Evolutionary conservation across 2,329 filamentous ascomycete genomes (phyloP), one percentile per base, ranked within the genome.

Genomic region (Cytospora chrysosperma): DNA sequence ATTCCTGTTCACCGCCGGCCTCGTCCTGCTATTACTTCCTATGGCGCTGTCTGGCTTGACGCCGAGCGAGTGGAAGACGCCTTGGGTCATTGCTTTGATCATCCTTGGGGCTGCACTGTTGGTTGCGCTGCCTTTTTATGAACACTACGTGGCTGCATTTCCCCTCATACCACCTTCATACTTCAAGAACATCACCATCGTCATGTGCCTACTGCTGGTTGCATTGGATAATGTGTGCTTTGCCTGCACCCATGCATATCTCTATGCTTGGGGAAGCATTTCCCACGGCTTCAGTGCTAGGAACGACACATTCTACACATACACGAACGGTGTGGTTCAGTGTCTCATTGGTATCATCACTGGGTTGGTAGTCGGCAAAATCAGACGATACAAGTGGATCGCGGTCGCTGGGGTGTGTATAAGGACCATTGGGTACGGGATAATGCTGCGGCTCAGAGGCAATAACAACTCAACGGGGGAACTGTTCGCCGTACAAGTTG

Each of bases 391-490:
- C 72, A 83, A 83, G 65, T 80, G 77, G 75, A 70, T 83, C 2
- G 70, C 75, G 15, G 70, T 82, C 26, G 65, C 70, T 4, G 80
- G 78, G 5, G 72, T 75, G 1, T 61, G 73, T 2, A 67, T 83
- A 34, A 78, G 80, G 13, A 68, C 81, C 12, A 67, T 82, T 34
- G 81, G 81, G 6, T 82, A 83, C 63, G 80, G 79, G 4, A 68
- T 82, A 32, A 83, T 83, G 81, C 73, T 82, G 32, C 75, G 81
- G 2, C 75, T 83, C 10, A 76, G 80, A 4, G 79, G 53, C 72
- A 77, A 58, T 75, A 67, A 74, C 43, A 82, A 79, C 68, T 76
- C 76, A 4, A 66, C 72, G 0, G 77, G 73, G 9, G 81, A 83
- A 69, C 72, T 83, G 1, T 80, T 82, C 66, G 66, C 78, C 28